Base-by-base conservation (phyloP, 768 basidiomycete species). In the Phaeotremella skinneri region DNA sequence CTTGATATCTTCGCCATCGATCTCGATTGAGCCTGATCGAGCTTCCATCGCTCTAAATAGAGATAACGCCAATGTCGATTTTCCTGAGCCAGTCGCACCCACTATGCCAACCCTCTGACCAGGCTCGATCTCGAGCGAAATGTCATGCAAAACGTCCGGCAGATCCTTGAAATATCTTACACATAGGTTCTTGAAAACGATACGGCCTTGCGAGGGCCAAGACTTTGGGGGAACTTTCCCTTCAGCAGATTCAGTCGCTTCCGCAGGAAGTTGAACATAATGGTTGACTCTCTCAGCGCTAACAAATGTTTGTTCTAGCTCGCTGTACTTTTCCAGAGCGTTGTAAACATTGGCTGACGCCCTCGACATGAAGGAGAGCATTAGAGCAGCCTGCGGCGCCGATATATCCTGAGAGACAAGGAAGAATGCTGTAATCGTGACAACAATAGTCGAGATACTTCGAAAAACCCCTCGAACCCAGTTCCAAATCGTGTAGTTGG, bases 281-380 rank as follows among this genome's bases (percentile, higher is more conserved):
- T 72, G 66, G 30, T 69, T 66, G 51, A 78, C 58, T 21, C 77
- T 56, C 48, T 78, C 75, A 1, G 72, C 77, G 14, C 67, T 65
- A 21, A 78, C 74, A 63, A 78, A 75, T 1, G 70, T 69, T 32
- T 68, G 64, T 25, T 78, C 75, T 4, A 76, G 53, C 9, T 65
- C 55, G 5, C 66, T 59, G 41, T 70, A 67, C 7, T 57, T 52
- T 27, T 75, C 70, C 20, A 75, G 52, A 50, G 68, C 52, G 17
- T 50, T 49, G 43, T 68, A 69, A 0, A 75, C 27, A 7, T 66
- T 70, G 68, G 37, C 32, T 3, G 70, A 74, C 7, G 68, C 58
- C 20, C 41, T 41, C 23, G 72, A 25, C 0, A 70, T 74, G 52
- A 73, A 76, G 3, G 64, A 55, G 1, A 78, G 57, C 4, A 72